Percentiles rank a stretch among this genome's conserved stretches.
phyloP scores from a whole-genome alignment of 2,329 filamentous ascomycete genomes.

The Xylariaceae sp. region DNA sequence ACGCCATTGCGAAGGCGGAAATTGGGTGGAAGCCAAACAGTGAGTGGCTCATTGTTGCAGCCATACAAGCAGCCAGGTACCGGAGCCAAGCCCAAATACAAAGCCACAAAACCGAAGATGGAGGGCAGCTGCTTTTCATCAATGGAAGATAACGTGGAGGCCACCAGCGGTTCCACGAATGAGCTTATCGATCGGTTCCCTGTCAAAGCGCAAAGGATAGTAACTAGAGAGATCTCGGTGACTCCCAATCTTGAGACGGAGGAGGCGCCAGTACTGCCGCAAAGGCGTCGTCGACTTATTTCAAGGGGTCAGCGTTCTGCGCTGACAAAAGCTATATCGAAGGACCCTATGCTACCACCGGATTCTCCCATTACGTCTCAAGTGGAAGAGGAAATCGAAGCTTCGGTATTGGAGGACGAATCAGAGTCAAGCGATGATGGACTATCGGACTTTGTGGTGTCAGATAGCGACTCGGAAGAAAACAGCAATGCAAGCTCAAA shows the following conservation, averaged over 20 bases:
- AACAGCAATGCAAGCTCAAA: conserved; percentile 14
- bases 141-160: conserved; percentile 7
- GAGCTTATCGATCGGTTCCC: conserved; percentile 8
- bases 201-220: not conserved
- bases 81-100: not conserved
- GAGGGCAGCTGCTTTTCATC: not conserved
- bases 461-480: conserved; percentile 10
- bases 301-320: conserved; percentile 5
- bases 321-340: not conserved
- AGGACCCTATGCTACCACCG: conserved; percentile 3
- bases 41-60: conserved; percentile 22
- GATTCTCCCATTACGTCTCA: conserved; percentile 7
- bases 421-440: conserved; percentile 9
- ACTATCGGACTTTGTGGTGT: conserved; percentile 18
- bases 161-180: conserved; percentile 3
- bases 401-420: not conserved
- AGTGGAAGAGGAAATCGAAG: conserved; percentile 8
- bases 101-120: too few relatives aligned
- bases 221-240: not conserved
- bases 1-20: conserved; percentile 27
- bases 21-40: conserved; percentile 20
- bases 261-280: conserved; percentile 5
- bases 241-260: not conserved
- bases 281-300: conserved; percentile 8
- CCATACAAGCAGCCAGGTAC: conserved; percentile 16